phyloP scores from a whole-genome alignment of 257 asterid species.

The Scutellaria minor region DNA sequence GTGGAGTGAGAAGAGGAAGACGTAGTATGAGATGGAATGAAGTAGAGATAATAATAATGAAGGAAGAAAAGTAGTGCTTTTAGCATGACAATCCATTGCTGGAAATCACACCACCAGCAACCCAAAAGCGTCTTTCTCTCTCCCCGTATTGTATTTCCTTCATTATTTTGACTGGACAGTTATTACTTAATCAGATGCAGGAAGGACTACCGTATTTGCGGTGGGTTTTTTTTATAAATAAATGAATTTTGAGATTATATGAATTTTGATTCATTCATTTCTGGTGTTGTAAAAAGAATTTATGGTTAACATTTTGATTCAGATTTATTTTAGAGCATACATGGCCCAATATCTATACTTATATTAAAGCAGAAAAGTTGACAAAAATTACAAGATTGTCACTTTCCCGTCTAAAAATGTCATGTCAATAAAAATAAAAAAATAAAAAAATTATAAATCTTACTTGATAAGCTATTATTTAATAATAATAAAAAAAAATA shows the following conservation, averaged over 20 bases:
- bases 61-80: slow-evolving; percentile 47
- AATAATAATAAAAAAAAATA: no score
- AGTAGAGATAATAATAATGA: slow-evolving; percentile 44
- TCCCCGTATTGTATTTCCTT: not conserved
- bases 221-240: not conserved
- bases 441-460: no score
- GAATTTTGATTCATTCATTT: no score
- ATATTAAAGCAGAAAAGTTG: no score
- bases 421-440: no score
- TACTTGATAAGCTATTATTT: no score
- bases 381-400: no score
- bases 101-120: slow-evolving; percentile 49
- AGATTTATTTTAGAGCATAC: no score
- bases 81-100: slow-evolving; percentile 61
- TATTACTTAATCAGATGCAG: slow-evolving; percentile 16
- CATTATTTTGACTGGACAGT: slow-evolving; percentile 27
- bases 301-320: no score
- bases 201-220: not conserved
- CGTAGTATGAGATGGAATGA: slow-evolving; percentile 24
- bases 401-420: no score
- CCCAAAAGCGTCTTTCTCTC: slow-evolving; percentile 34
- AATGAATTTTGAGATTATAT: not conserved
- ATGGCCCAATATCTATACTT: no score
- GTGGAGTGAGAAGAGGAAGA: slow-evolving; percentile 22
- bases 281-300: no score